Percentiles rank a stretch among this genome's conserved stretches.
Conservation (phyloP, 2,329 filamentous ascomycete genomes). For the Colletotrichum gigasporum region DNA sequence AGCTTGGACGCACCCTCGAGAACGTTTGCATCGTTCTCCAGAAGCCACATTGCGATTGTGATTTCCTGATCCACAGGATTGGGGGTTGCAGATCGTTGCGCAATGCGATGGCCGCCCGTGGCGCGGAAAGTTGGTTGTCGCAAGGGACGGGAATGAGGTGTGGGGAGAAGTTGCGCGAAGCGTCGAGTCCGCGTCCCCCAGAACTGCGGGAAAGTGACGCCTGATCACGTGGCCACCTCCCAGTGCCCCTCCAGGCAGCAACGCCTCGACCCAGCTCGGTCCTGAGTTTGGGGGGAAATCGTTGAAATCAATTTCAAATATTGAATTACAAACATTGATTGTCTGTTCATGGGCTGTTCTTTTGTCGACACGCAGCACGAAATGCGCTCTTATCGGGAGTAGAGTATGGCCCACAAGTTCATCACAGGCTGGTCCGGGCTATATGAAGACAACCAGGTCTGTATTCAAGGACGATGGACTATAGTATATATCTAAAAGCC, state of each 20-base stretch:
- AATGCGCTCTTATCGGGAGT: no score
- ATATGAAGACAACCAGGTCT: no score
- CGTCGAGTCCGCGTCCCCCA: constrained; percentile 7
- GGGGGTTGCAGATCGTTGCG: not conserved
- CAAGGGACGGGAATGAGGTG: constrained; percentile 1
- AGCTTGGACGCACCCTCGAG: constrained; percentile 51
- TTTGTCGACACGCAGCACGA: no score
- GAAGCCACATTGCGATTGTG: constrained; percentile 67
- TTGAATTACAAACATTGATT: no score
- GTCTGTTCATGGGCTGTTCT: no score
- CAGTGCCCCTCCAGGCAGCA: constrained; percentile 24
- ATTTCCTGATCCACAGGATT: not conserved
- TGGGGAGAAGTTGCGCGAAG: constrained; percentile 24
- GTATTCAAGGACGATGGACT: not conserved
- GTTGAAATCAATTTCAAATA: no score
- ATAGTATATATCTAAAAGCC: not conserved
- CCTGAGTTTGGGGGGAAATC: no score
- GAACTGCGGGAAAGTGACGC: constrained; percentile 32
- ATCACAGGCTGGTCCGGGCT: no score
- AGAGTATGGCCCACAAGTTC: no score
- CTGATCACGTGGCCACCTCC: constrained; percentile 35
- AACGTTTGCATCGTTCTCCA: constrained; percentile 65
- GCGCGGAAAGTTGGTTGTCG: not conserved
- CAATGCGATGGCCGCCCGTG: not conserved
- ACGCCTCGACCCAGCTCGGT: no score